Base-by-base conservation (phyloP, 495 filamentous ascomycete species). In the Podospora pseudocomata region DNA sequence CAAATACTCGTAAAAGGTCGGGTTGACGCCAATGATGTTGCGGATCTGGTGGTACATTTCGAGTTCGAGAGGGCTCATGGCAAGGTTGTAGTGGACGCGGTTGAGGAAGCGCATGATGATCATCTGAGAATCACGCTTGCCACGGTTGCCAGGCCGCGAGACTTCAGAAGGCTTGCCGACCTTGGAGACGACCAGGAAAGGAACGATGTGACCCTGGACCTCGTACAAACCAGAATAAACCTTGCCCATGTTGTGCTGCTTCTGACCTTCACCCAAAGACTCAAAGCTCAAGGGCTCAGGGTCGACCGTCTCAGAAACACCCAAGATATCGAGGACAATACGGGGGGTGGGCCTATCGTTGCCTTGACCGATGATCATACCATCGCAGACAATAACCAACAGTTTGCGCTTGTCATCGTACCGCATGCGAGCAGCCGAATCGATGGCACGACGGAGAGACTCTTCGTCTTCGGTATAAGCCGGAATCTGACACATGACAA, bases 71-170 rank as follows among this genome's bases (percentile, higher is more conserved):
- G 95, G 95, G 72, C 87, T 95, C 95, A 99, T 99, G 18, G 96
- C 83, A 55, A 92, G 80, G 77, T 97, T 96, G 83, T 99, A 96
- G 79, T 98, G 95, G 59, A 99, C 91, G 63, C 95, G 91, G 84
- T 98, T 98, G 72, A 99, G 84, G 88, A 98, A 99, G 67, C 95
- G 88, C 94, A 99, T 97, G 67, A 97, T 81, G 68, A 98, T 82
- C 89, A 98, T 96, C 80, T 99, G 95, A 53, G 95, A 97, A 80
- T 99, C 95, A 85, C 95, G 95, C 83, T 99, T 99, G 80, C 95
- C 95, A 82, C 95, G 89, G 81, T 99, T 99, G 75, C 95, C 95
- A 64, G 95, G 95, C 55, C 93, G 91, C 57, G 95, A 94, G 3
- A 97, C 93, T 79, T 99, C 95, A 3, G 93, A 96, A 18, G 94